phyloP scores from a whole-genome alignment of 768 basidiomycete genomes.

The Boletellus sp. region DNA sequence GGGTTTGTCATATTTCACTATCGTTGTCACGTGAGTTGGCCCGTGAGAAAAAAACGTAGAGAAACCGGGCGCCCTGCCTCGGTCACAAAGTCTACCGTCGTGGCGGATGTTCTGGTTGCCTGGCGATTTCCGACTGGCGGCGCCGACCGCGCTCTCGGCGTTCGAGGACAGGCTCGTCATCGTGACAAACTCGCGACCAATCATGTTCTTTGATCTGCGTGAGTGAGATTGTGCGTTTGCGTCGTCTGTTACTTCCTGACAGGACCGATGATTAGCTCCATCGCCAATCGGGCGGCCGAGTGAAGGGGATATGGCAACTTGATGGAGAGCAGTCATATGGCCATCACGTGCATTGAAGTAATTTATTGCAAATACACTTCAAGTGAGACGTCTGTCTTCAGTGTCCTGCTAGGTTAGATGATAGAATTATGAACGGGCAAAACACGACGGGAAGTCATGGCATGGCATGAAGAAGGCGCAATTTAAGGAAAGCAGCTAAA shows the following conservation, averaged over 20 bases:
- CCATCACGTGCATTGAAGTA: too few relatives aligned
- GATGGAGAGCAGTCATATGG: background rate
- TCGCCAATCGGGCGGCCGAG: background rate
- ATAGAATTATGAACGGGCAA: background rate
- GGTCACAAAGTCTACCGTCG: conserved; percentile 11
- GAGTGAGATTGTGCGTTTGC: background rate
- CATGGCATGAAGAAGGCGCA: background rate
- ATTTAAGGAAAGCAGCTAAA: background rate
- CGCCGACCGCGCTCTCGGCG: conserved; percentile 6
- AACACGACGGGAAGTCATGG: background rate
- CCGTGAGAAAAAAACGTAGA: too few relatives aligned
- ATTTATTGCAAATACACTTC: too few relatives aligned
- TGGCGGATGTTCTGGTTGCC: conserved; percentile 17
- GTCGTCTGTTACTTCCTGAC: background rate
- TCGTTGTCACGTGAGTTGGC: too few relatives aligned
- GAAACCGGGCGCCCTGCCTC: too few relatives aligned
- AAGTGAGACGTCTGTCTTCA: too few relatives aligned
- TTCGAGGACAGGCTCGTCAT: conserved; percentile 11
- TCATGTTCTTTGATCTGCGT: conserved; percentile 16
- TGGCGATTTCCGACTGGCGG: conserved; percentile 9
- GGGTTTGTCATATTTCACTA: too few relatives aligned
- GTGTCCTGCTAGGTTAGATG: too few relatives aligned
- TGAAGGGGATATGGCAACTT: background rate
- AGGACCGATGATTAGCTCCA: conserved; percentile 1
- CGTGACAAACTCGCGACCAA: background rate